Percentiles rank a stretch among this genome's conserved stretches.
Evolutionary conservation across 192 early-diverging fungal species (phyloP).

Genomic region (Kickxella alabastrina): DNA sequence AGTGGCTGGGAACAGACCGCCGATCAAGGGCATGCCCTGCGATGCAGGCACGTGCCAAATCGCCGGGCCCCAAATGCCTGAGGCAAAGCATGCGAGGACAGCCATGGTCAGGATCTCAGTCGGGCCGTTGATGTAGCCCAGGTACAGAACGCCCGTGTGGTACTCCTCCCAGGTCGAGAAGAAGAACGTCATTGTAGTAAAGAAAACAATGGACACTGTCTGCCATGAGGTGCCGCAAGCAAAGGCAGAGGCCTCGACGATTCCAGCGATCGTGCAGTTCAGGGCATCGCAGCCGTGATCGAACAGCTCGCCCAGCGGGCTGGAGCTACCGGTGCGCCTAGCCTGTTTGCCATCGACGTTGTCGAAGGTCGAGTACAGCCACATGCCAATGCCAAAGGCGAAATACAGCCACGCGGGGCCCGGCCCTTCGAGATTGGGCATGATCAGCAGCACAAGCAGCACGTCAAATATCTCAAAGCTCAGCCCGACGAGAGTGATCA

Average conservation of each 20-base stretch:
- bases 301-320: constrained; percentile 79
- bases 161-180: constrained; percentile 89
- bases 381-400: constrained; percentile 73
- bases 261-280: constrained; percentile 71
- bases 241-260: constrained; percentile 72
- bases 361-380: constrained; percentile 88
- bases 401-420: constrained; percentile 70
- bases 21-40: constrained; percentile 36
- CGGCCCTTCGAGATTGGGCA: constrained; percentile 65
- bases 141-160: constrained; percentile 79
- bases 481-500: constrained; percentile 78
- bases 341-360: constrained; percentile 87
- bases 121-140: constrained; percentile 81
- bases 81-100: constrained; percentile 61
- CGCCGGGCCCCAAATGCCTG: constrained; percentile 61
- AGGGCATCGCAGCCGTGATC: constrained; percentile 86
- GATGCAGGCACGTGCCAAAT: constrained; percentile 47
- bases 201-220: constrained; percentile 57
- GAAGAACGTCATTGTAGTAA: constrained; percentile 75
- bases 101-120: constrained; percentile 78
- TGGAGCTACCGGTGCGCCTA: constrained; percentile 69
- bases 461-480: constrained; percentile 73
- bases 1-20: constrained; percentile 33
- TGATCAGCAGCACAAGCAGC: constrained; percentile 62
- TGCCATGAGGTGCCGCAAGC: constrained; percentile 68